A percentile compares a stretch with the other conserved stretches of the same genome.
phyloP scores from a whole-genome alignment of 108 stramenopile genomes.

The Conticribra weissflogii region DNA sequence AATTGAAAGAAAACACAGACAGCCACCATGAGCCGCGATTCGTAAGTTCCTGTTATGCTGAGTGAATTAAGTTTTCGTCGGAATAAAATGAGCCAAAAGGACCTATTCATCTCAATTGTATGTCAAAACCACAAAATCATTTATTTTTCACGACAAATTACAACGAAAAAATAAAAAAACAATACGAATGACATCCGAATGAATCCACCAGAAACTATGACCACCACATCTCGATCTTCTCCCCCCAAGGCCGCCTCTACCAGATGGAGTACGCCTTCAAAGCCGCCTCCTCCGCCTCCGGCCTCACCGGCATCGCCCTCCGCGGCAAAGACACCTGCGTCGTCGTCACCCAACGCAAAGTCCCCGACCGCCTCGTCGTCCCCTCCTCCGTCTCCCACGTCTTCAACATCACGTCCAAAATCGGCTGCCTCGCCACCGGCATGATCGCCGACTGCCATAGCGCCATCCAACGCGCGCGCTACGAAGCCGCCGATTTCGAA shows the following conservation, averaged over 20 bases:
- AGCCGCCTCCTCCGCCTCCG: slow-evolving; percentile 85
- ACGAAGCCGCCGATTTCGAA: slow-evolving; percentile 95
- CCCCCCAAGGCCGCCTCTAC: slow-evolving; percentile 97
- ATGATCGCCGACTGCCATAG: slow-evolving; percentile 87
- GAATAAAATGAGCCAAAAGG: too few relatives aligned
- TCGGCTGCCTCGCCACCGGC: slow-evolving; percentile 95
- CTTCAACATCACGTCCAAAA: slow-evolving; percentile 84
- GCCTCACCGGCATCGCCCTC: slow-evolving; percentile 95
- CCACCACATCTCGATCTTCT: slow-evolving; percentile 98
- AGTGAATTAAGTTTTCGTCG: background rate
- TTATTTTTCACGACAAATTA: too few relatives aligned
- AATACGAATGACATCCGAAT: too few relatives aligned
- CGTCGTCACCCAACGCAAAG: slow-evolving; percentile 98
- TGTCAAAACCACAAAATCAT: too few relatives aligned
- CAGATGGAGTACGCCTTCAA: slow-evolving; percentile 99
- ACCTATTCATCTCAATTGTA: too few relatives aligned
- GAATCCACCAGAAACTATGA: slow-evolving; percentile 90
- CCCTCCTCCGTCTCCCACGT: slow-evolving; percentile 89
- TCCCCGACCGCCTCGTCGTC: slow-evolving; percentile 94
- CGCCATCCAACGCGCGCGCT: slow-evolving; percentile 89
- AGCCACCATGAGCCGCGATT: slow-evolving; percentile 75
- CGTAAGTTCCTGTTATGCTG: slow-evolving; percentile 51
- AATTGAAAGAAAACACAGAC: background rate
- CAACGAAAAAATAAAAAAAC: too few relatives aligned
- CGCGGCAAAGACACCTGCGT: slow-evolving; percentile 87